A percentile compares a stretch with the other conserved stretches of the same genome.
These are phyloP conservation scores for Botryotinia narcissicola DNA, from an alignment of 2,329 filamentous ascomycete species.

Conservation along the genomic window DNA sequence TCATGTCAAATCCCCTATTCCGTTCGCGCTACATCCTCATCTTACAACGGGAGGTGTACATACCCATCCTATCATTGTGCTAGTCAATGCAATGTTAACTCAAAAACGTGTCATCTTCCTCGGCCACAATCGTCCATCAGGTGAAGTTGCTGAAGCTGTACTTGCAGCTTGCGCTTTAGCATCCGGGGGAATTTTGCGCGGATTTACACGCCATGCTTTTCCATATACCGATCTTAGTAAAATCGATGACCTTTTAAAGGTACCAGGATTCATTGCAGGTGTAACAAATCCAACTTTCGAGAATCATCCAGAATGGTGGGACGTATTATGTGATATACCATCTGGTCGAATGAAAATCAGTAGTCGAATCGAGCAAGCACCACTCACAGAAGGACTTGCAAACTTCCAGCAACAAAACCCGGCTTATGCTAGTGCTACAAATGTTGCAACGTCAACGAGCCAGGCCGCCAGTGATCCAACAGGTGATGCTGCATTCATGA, in stretches of 20 bases:
- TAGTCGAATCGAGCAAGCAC: constrained; percentile 76
- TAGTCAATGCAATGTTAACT: constrained; percentile 90
- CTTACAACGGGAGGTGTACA: constrained; percentile 85
- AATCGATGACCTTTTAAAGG: constrained; percentile 91
- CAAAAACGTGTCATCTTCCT: constrained; percentile 97
- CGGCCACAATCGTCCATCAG: constrained; percentile 90
- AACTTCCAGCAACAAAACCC: constrained; percentile 85
- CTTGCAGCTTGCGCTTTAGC: constrained; percentile 92
- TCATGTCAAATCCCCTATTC: constrained; percentile 78
- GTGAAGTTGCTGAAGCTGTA: constrained; percentile 96
- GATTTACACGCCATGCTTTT: constrained; percentile 94
- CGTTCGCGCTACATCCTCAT: constrained; percentile 84
- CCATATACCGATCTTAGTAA: constrained; percentile 98
- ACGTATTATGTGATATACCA: constrained; percentile 88
- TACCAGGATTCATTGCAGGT: constrained; percentile 95
- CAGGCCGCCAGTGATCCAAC: constrained; percentile 61
- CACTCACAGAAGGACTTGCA: constrained; percentile 76
- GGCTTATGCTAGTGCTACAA: constrained; percentile 50
- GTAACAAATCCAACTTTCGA: constrained; percentile 97
- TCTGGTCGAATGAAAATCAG: constrained; percentile 94
- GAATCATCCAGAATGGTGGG: constrained; percentile 96
- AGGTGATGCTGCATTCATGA: constrained; percentile 86
- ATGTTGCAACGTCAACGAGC: constrained; percentile 39
- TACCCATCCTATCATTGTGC: constrained; percentile 92
- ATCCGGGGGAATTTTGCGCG: constrained; percentile 85